Conservation (phyloP, 768 basidiomycete genomes). For the Nidula microcarpa region DNA sequence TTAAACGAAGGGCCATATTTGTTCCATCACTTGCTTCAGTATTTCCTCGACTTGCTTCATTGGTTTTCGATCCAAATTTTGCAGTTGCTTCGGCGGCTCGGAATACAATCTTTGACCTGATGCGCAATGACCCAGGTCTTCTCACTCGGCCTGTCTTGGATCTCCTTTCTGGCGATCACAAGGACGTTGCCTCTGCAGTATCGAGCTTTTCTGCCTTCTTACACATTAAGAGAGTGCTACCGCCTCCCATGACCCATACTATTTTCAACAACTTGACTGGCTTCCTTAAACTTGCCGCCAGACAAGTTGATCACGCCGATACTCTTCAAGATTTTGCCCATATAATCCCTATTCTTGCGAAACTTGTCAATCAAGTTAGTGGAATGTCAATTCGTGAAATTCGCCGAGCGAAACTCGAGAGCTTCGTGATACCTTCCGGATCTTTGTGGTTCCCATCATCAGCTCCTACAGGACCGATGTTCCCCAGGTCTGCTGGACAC, state of each 20-base stretch:
- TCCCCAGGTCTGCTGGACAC: constrained; percentile 42
- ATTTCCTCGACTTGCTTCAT: constrained; percentile 48
- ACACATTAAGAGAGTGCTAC: constrained; percentile 52
- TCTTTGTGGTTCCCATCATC: constrained; percentile 63
- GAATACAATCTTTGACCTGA: constrained; percentile 54
- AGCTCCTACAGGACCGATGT: constrained; percentile 58
- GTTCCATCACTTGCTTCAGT: constrained; percentile 55
- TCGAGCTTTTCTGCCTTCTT: constrained; percentile 53
- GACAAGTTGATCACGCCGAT: constrained; percentile 36
- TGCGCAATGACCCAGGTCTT: constrained; percentile 74
- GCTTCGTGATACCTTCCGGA: constrained; percentile 65
- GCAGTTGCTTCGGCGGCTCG: constrained; percentile 55
- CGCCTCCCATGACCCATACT: constrained; percentile 62
- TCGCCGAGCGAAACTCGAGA: constrained; percentile 68
- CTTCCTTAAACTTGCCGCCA: constrained; percentile 53
- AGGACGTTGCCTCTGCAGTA: constrained; percentile 44
- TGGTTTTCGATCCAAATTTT: constrained; percentile 53
- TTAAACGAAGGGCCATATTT: constrained; percentile 65
- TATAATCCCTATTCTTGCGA: constrained; percentile 54
- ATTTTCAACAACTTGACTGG: constrained; percentile 72
- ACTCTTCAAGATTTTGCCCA: constrained; percentile 51
- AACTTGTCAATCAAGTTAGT: constrained; percentile 60
- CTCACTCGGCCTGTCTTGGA: constrained; percentile 63
- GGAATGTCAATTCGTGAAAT: constrained; percentile 72
- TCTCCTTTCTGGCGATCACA: constrained; percentile 47